A percentile compares a stretch with the other conserved stretches of the same genome.
Conservation (phyloP, 1,284 basidiomycete species). For the Peniophora sp. region DNA sequence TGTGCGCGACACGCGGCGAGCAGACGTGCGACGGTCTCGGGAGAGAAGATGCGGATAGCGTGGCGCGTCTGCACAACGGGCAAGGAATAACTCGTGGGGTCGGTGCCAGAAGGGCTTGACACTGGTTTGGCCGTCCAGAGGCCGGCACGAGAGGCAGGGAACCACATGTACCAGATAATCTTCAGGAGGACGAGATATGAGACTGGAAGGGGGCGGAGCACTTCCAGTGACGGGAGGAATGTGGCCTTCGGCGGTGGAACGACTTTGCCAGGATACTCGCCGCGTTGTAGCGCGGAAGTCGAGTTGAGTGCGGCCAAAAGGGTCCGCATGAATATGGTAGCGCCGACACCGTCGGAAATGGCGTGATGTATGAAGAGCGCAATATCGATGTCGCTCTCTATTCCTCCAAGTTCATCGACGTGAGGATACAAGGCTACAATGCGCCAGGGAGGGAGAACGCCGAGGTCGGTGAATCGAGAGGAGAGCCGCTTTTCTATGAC, state of each 20-base stretch:
- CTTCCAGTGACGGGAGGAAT: slow-evolving; percentile 3
- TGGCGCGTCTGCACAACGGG: background rate
- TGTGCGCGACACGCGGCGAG: background rate
- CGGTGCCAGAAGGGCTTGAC: background rate
- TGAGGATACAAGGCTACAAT: slow-evolving; percentile 1
- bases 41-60: background rate
- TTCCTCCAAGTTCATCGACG: background rate
- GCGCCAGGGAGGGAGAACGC: slow-evolving; percentile 4
- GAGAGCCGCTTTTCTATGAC: background rate
- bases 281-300: background rate
- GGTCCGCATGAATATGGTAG: slow-evolving; percentile 2
- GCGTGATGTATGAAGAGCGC: slow-evolving; percentile 8
- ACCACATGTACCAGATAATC: slow-evolving; percentile 1
- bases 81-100: too few species aligned
- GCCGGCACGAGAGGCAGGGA: slow-evolving; percentile 1
- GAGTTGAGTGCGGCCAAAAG: slow-evolving; percentile 4
- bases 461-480: slow-evolving; percentile 4
- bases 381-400: slow-evolving; percentile 5
- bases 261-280: background rate
- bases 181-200: background rate
- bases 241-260: background rate
- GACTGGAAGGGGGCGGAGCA: background rate
- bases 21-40: background rate
- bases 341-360: slow-evolving; percentile 6
- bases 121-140: background rate